Evolutionary conservation across 441 rosid species (phyloP), one percentile per base, ranked within the genome.

Genomic region (Lagerstroemia fauriei): DNA sequence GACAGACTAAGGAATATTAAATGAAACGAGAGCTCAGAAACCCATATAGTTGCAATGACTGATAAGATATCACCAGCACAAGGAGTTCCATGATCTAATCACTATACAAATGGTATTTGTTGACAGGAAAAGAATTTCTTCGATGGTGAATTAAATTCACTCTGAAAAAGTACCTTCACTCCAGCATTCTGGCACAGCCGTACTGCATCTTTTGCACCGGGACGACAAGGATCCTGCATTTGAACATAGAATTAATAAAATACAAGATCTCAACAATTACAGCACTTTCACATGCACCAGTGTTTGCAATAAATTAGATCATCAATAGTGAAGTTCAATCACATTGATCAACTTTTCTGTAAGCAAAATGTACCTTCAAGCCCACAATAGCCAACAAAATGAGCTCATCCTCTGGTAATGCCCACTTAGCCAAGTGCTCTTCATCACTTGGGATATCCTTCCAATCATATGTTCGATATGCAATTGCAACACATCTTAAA

Each of bases 401-500:
- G 82, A 97, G 98, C 80, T 95, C 94, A 83, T 91, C 91, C 80
- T 94, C 97, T 32, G 98, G 99, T 83, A 96, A 86, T 76, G 73
- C 85, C 99, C 99, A 97, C 61, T 85, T 85, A 76, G 88, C 63
- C 82, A 93, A 89, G 77, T 87, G 88, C 78, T 94, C 91, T 84
- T 95, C 97, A 83, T 92, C 90, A 73, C 56, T 83, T 76, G 99
- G 98, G 89, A 95, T 87, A 77, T 87, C 91, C 41, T 92, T 92
- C 61, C 50, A 53, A 75, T 92, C 98, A 91, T 78, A 91, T 78
- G 91, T 47, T 86, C 97, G 89, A 83, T 91, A 95, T 20, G 98
- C 98, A 89, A 97, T 86, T 56, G 99, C 95, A 81, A 97, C 92
- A 86, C 99, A 97, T 7, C 99, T 98, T 87, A 97, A 91, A 90